phyloP scores from a whole-genome alignment of 2,329 filamentous ascomycete species.

The Didymellaceae sp. region DNA sequence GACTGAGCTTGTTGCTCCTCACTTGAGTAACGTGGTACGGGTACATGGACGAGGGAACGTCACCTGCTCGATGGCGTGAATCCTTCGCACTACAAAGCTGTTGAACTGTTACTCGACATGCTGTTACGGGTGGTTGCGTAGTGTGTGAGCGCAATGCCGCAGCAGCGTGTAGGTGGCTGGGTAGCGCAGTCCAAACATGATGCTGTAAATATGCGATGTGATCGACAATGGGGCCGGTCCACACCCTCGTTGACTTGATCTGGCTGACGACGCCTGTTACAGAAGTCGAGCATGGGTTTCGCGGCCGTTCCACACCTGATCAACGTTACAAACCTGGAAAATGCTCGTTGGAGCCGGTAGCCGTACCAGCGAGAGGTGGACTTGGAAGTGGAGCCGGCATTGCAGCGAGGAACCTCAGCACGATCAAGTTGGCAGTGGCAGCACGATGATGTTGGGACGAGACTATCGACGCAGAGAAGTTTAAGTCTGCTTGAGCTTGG shows the following conservation, averaged over 20 bases:
- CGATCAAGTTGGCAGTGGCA: neutral
- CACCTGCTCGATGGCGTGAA: neutral
- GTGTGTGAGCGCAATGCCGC: neutral
- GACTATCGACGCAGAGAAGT: neutral
- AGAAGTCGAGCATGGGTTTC: constrained; percentile 6
- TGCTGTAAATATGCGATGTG: constrained; percentile 11
- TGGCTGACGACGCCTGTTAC: constrained; percentile 18
- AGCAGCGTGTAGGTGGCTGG: neutral
- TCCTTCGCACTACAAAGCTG: neutral
- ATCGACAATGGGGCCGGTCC: constrained; percentile 11
- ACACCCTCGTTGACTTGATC: constrained; percentile 8
- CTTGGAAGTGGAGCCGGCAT: constrained; percentile 12
- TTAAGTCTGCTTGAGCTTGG: constrained; percentile 4
- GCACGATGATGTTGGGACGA: neutral
- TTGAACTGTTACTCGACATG: neutral
- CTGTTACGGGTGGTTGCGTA: neutral
- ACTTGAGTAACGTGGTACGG: neutral
- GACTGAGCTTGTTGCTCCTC: constrained; percentile 9
- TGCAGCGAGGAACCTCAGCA: neutral
- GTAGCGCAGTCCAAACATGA: constrained; percentile 3
- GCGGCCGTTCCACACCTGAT: constrained; percentile 7
- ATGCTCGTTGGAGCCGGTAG: constrained; percentile 3
- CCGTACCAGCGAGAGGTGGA: constrained; percentile 3
- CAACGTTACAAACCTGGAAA: constrained; percentile 2
- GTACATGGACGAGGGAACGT: neutral